These are phyloP conservation scores for Hydnomerulius pinastri DNA, from an alignment of 768 basidiomycete genomes.

Conservation along the genomic window DNA sequence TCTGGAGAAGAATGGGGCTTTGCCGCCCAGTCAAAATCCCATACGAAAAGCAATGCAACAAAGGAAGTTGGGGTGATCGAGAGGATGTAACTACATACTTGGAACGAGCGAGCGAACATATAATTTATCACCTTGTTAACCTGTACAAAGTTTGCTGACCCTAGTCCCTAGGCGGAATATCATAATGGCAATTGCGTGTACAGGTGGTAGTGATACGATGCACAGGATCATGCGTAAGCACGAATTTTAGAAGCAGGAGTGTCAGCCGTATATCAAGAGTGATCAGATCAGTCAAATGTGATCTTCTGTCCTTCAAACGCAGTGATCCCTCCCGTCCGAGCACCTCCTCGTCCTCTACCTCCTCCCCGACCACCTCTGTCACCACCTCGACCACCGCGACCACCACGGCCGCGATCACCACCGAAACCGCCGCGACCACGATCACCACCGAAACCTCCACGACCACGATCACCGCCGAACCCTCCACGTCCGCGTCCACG, in stretches of 20 bases:
- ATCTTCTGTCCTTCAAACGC: constrained; percentile 54
- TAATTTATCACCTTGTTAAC: no score
- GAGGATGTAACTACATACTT: no score
- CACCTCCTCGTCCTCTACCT: constrained; percentile 40
- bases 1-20: constrained; percentile 72
- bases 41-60: constrained; percentile 66
- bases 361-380: constrained; percentile 37
- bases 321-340: constrained; percentile 56
- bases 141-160: no score
- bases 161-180: no score
- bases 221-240: neutral
- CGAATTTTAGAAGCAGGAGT: neutral
- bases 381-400: constrained; percentile 42
- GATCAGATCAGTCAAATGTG: constrained; percentile 45
- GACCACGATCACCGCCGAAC: constrained; percentile 27
- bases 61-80: constrained; percentile 11
- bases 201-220: neutral
- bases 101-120: no score
- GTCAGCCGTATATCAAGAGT: no score
- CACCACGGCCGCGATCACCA: constrained; percentile 41
- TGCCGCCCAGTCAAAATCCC: constrained; percentile 68
- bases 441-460: constrained; percentile 29
- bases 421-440: constrained; percentile 42
- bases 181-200: no score
- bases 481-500: constrained; percentile 33